These are phyloP conservation scores for Pelargonium fulgidum DNA, from an alignment of 441 rosid species.

Conservation along the genomic window DNA sequence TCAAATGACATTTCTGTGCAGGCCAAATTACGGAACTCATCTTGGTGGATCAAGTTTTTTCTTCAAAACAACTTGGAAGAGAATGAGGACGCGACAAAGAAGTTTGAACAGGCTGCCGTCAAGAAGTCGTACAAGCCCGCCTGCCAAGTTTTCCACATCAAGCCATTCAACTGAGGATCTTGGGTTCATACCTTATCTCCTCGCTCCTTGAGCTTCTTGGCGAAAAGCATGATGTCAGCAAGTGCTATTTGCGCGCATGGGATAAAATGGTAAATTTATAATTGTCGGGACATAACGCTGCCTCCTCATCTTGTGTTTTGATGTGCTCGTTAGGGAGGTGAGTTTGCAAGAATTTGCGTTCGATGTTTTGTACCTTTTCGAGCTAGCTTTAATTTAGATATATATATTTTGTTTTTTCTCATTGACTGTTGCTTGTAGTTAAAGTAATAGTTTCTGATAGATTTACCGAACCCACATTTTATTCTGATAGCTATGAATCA, in stretches of 20 bases:
- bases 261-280: too few species aligned
- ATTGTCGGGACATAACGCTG: too few species aligned
- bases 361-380: constrained; percentile 3
- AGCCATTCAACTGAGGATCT: constrained; percentile 22
- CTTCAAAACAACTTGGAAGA: constrained; percentile 45
- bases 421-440: neutral
- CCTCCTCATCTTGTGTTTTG: constrained; percentile 1
- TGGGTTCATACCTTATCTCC: too few species aligned
- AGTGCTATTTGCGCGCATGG: too few species aligned
- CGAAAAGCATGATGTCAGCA: too few species aligned
- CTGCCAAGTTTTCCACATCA: constrained; percentile 55
- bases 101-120: constrained; percentile 43
- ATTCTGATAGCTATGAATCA: neutral
- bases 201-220: too few species aligned
- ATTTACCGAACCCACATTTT: neutral
- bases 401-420: neutral
- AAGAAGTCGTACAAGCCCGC: constrained; percentile 33
- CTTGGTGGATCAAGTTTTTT: constrained; percentile 48
- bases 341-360: constrained; percentile 8
- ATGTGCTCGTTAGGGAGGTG: constrained; percentile 5
- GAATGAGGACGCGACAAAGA: constrained; percentile 41
- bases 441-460: neutral
- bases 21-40: constrained; percentile 40
- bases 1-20: neutral
- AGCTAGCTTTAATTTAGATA: neutral